phyloP scores from a whole-genome alignment of 257 asterid genomes.

The Nyctanthes arbortristis region DNA sequence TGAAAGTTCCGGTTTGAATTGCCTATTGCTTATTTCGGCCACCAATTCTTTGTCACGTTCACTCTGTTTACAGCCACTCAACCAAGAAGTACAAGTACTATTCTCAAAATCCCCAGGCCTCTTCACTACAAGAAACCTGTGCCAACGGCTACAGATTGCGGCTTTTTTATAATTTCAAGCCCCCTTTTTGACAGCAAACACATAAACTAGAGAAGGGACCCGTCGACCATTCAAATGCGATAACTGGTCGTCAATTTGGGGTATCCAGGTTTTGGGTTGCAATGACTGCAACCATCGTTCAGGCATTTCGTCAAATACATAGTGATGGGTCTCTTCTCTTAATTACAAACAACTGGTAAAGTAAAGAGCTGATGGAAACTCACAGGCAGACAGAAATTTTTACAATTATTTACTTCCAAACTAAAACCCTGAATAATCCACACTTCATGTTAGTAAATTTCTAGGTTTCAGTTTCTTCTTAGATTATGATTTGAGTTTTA shows the following conservation, averaged over 20 bases:
- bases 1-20: constrained; percentile 9
- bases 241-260: constrained; percentile 22
- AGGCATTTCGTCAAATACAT: constrained; percentile 84
- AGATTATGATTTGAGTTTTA: no score
- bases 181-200: constrained; percentile 23
- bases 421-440: no score
- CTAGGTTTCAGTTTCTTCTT: no score
- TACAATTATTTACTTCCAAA: no score
- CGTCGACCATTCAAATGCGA: constrained; percentile 28
- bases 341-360: not conserved
- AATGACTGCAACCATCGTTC: constrained; percentile 62
- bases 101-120: constrained; percentile 17
- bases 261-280: constrained; percentile 23
- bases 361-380: no score
- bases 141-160: not conserved
- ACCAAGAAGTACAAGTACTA: constrained; percentile 31
- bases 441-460: no score
- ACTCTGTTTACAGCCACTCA: constrained; percentile 42
- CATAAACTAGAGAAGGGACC: constrained; percentile 19
- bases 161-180: constrained; percentile 8
- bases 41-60: constrained; percentile 74
- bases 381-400: no score
- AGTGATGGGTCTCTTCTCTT: not conserved
- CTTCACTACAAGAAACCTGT: constrained; percentile 36
- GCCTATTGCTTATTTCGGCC: no score